phyloP scores from a whole-genome alignment of 2,329 filamentous ascomycete species.

The Botrytis galanthina region DNA sequence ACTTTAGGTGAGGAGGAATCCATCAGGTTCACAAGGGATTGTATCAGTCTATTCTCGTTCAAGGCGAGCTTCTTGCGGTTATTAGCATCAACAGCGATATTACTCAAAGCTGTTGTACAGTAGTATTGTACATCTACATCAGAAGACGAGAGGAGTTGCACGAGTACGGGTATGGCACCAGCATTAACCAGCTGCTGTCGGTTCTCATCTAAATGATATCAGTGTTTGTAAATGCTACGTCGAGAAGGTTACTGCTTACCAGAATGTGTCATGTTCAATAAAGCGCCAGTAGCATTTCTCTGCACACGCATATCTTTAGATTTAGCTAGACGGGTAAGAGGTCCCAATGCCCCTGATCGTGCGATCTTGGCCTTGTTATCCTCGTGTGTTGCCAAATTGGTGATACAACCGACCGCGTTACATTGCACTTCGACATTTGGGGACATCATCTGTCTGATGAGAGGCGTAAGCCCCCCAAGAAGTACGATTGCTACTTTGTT shows the following conservation, averaged over 20 bases:
- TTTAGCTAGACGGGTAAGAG: slow-evolving; percentile 87
- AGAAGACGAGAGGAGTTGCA: slow-evolving; percentile 85
- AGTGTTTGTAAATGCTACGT: slow-evolving; percentile 18
- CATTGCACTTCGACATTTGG: slow-evolving; percentile 98
- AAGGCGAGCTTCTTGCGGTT: slow-evolving; percentile 90
- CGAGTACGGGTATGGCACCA: slow-evolving; percentile 94
- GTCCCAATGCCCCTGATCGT: slow-evolving; percentile 85
- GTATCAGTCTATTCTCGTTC: slow-evolving; percentile 85
- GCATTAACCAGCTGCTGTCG: slow-evolving; percentile 95
- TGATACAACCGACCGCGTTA: slow-evolving; percentile 98
- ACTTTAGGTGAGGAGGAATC: slow-evolving; percentile 96
- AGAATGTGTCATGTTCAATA: slow-evolving; percentile 99
- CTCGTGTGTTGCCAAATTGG: slow-evolving; percentile 95
- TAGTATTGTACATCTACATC: slow-evolving; percentile 99
- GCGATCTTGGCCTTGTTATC: slow-evolving; percentile 99
- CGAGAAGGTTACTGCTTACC: slow-evolving; percentile 53
- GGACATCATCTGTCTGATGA: slow-evolving; percentile 98
- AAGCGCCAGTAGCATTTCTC: slow-evolving; percentile 90
- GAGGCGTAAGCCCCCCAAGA: slow-evolving; percentile 81
- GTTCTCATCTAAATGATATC: slow-evolving; percentile 72
- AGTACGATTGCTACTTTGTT: slow-evolving; percentile 97
- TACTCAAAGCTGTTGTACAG: slow-evolving; percentile 96
- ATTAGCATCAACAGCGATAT: slow-evolving; percentile 90
- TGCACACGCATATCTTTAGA: slow-evolving; percentile 99
- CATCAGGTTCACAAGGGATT: slow-evolving; percentile 94